Percentiles rank a stretch among this genome's conserved stretches.
These are phyloP conservation scores for Amesomyces nigricolor DNA, from an alignment of 2,329 filamentous ascomycete genomes.

Conservation along the genomic window DNA sequence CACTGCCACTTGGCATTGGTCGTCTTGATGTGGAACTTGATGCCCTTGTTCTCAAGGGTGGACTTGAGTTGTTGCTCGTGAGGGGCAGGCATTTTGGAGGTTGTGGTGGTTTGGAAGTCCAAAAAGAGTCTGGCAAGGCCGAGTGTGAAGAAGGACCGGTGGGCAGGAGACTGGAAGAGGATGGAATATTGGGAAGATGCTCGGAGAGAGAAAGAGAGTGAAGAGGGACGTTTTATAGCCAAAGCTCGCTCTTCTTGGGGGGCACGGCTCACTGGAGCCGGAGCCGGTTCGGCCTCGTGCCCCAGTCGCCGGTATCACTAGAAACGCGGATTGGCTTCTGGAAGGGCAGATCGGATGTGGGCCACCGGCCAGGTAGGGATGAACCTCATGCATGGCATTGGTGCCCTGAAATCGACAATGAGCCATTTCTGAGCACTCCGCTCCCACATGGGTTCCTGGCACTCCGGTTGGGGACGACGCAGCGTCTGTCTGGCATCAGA, in stretches of 20 bases:
- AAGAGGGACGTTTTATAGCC: slow-evolving; percentile 8
- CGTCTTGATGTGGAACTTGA: slow-evolving; percentile 44
- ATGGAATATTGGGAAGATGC: neutral
- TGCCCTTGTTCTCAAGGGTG: slow-evolving; percentile 36
- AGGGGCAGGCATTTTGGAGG: slow-evolving; percentile 20
- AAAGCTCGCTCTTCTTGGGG: neutral
- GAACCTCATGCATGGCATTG: neutral
- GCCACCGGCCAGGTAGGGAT: slow-evolving; percentile 2
- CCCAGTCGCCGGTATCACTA: neutral
- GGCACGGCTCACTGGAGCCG: neutral
- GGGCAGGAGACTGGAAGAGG: neutral
- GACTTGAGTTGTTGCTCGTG: slow-evolving; percentile 21
- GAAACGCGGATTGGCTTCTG: slow-evolving; percentile 3
- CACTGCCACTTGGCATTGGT: slow-evolving; percentile 37
- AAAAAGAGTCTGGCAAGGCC: neutral
- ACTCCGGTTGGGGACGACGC: slow-evolving; percentile 10
- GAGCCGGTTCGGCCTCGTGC: neutral
- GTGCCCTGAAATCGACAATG: slow-evolving; percentile 6
- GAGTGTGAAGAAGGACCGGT: neutral
- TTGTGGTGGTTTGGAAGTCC: neutral
- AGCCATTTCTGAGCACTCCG: slow-evolving; percentile 15
- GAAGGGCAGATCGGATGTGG: slow-evolving; percentile 10
- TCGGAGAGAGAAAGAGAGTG: neutral
- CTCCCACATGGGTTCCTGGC: neutral
- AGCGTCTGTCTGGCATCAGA: neutral